Conservation (phyloP, 352 stramenopile species). For the Pythium grandisporangium region DNA sequence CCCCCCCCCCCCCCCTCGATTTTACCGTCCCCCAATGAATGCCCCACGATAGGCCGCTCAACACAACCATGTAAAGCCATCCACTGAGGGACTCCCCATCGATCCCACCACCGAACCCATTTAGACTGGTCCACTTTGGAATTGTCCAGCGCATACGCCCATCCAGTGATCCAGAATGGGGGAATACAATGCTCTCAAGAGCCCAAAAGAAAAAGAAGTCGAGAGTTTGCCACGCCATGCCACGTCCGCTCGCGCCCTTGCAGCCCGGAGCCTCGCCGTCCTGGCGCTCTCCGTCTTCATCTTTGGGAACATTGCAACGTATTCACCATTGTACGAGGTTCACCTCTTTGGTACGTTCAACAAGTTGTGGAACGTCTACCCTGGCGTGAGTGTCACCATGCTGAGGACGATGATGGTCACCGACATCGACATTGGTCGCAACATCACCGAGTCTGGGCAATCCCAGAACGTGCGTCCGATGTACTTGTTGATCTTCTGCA, state of each 20-base stretch:
- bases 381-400: conserved; percentile 11
- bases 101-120: too few species aligned
- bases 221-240: too few species aligned
- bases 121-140: too few species aligned
- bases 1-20: too few species aligned
- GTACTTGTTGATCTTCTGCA: conserved; percentile 59
- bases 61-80: too few species aligned
- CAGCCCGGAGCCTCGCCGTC: conserved; percentile 17
- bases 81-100: too few species aligned
- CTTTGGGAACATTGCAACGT: conserved; percentile 56
- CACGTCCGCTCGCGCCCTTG: conserved; percentile 6
- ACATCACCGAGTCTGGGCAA: conserved; percentile 43
- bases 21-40: too few species aligned
- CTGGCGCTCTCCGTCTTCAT: conserved; percentile 21
- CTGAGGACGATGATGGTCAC: conserved; percentile 21
- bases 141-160: too few species aligned
- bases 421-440: conserved; percentile 39
- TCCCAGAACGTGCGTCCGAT: conserved; percentile 57
- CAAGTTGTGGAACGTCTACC: conserved; percentile 52
- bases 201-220: too few species aligned
- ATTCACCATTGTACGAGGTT: conserved; percentile 39
- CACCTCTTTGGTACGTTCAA: conserved; percentile 40
- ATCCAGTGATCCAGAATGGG: too few species aligned
- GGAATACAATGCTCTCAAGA: too few species aligned
- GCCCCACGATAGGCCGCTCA: too few species aligned